A percentile compares a stretch with the other conserved stretches of the same genome.
Conservation (phyloP, 139 green algal species). For the Pleodorina starrii region DNA sequence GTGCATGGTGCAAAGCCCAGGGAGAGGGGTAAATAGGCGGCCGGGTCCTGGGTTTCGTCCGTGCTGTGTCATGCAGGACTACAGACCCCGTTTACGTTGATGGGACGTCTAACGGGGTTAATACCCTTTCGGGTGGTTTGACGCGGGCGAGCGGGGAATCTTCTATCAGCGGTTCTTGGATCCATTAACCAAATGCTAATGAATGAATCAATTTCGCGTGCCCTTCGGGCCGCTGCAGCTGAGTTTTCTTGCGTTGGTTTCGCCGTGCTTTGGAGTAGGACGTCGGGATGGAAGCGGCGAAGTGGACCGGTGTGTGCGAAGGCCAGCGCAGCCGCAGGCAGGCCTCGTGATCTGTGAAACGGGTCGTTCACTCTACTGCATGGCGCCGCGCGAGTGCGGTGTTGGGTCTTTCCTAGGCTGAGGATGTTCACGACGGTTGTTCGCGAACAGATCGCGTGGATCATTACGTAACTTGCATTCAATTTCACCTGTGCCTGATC, state of each 20-base stretch:
- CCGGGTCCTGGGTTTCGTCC: neutral
- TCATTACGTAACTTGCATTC: too few species aligned
- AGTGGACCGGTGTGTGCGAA: neutral
- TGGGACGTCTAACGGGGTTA: neutral
- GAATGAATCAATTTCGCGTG: neutral
- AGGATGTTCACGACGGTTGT: too few species aligned
- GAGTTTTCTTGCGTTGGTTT: neutral
- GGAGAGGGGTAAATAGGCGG: neutral
- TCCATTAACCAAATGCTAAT: neutral
- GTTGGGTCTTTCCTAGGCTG: neutral
- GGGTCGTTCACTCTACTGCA: neutral
- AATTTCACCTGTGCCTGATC: too few species aligned
- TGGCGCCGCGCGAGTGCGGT: neutral
- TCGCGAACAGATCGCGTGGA: too few species aligned
- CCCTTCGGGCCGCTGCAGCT: neutral
- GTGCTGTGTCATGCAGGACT: neutral
- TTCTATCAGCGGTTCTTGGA: neutral
- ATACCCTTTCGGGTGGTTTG: neutral
- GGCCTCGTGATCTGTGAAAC: slow-evolving; percentile 9
- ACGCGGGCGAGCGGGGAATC: neutral
- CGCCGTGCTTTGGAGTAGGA: neutral
- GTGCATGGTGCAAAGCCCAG: neutral
- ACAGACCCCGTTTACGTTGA: neutral
- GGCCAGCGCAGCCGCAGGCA: neutral
- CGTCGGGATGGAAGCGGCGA: too few species aligned